Conservation (phyloP, 768 basidiomycete genomes). For the Kwoniella dendrophila region DNA sequence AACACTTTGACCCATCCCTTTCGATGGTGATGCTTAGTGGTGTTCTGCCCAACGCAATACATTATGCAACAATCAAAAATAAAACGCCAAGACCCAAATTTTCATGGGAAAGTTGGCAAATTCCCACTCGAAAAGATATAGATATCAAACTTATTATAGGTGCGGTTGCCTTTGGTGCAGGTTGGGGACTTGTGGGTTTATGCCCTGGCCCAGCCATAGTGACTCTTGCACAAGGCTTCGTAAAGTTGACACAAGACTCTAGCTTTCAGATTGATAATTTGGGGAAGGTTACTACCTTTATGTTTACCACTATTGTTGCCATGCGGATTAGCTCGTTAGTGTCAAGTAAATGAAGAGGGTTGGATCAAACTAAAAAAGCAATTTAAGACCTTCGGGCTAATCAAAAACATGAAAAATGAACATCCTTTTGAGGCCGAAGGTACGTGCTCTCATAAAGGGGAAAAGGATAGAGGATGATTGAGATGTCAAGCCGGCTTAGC, state of each 20-base stretch:
- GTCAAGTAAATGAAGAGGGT: no score
- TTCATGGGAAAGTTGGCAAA: constrained; percentile 40
- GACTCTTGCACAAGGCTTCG: constrained; percentile 15
- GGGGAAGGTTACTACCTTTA: constrained; percentile 3
- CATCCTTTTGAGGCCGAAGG: no score
- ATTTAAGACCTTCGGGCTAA: no score
- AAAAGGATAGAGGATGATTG: no score
- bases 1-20: constrained; percentile 55
- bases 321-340: no score
- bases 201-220: constrained; percentile 56
- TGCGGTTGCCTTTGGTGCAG: constrained; percentile 52
- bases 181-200: constrained; percentile 56
- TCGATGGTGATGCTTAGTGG: constrained; percentile 54
- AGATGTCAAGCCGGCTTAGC: no score
- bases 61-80: constrained; percentile 28
- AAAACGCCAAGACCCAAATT: constrained; percentile 15
- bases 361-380: no score
- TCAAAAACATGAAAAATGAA: no score
- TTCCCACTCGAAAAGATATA: constrained; percentile 40
- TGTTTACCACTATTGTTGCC: constrained; percentile 10
- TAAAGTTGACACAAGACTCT: neutral
- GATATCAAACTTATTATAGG: constrained; percentile 46
- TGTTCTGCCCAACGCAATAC: constrained; percentile 51
- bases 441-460: no score
- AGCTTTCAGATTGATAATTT: neutral